These are phyloP conservation scores for Penicillium sp. DNA, from an alignment of 2,329 filamentous ascomycete genomes.

Conservation along the genomic window DNA sequence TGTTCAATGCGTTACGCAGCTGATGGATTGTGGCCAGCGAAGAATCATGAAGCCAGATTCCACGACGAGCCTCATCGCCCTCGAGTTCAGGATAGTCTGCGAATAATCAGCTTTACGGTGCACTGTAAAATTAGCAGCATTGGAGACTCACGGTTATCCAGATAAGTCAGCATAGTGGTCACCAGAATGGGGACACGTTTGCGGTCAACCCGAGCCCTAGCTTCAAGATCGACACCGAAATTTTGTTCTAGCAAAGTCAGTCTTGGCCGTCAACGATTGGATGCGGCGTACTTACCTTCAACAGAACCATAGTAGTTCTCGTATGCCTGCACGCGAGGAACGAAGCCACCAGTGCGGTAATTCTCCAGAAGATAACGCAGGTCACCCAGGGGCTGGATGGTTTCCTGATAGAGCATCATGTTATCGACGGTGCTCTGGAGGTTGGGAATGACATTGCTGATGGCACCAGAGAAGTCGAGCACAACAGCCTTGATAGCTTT, in stretches of 20 bases:
- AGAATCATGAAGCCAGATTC: constrained; percentile 93
- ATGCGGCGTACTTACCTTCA: constrained; percentile 59
- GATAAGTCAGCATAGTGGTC: constrained; percentile 89
- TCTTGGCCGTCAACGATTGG: neutral
- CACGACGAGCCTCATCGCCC: constrained; percentile 88
- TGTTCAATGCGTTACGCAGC: constrained; percentile 80
- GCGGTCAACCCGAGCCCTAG: constrained; percentile 86
- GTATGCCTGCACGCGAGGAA: constrained; percentile 88
- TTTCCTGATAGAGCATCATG: constrained; percentile 99
- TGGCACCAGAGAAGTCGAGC: constrained; percentile 93
- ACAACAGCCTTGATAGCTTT: constrained; percentile 99
- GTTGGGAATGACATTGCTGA: constrained; percentile 97
- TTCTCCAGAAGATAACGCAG: constrained; percentile 93
- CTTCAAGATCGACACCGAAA: constrained; percentile 97
- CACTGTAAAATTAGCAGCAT: neutral
- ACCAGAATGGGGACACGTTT: constrained; percentile 93
- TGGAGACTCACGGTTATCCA: constrained; percentile 72
- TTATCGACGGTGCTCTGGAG: constrained; percentile 95
- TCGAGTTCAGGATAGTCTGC: constrained; percentile 91
- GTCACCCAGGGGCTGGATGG: constrained; percentile 90
- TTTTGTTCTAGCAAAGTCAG: constrained; percentile 71
- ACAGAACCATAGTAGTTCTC: constrained; percentile 99
- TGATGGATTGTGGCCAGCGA: constrained; percentile 83
- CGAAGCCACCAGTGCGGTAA: constrained; percentile 91
- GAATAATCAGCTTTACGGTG: neutral